Conservation (phyloP, 2,329 filamentous ascomycete genomes). For the Cladophialophora immunda region DNA sequence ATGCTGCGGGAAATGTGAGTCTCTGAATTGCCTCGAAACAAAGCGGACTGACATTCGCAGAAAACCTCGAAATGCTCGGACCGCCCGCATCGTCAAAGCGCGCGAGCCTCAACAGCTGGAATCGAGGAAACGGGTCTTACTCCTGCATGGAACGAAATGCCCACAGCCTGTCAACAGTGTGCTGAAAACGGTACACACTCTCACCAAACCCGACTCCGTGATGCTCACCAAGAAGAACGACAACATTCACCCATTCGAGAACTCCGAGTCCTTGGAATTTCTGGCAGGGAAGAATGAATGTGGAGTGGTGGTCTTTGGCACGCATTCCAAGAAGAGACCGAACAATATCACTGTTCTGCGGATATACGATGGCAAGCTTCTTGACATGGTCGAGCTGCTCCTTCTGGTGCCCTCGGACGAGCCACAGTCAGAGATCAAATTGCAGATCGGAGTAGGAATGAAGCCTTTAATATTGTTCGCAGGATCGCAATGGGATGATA, state of each 20-base stretch:
- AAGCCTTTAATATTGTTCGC: constrained; percentile 93
- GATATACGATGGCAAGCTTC: constrained; percentile 83
- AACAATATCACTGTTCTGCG: constrained; percentile 85
- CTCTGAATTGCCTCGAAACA: neutral
- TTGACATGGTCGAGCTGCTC: constrained; percentile 94
- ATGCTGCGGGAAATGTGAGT: constrained; percentile 57
- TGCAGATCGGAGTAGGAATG: constrained; percentile 74
- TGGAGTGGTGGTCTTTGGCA: constrained; percentile 82
- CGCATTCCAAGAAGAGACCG: constrained; percentile 92
- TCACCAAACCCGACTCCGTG: constrained; percentile 84
- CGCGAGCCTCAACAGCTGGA: constrained; percentile 88
- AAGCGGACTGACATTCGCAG: constrained; percentile 18
- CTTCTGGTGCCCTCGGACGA: constrained; percentile 72
- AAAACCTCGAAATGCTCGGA: constrained; percentile 82
- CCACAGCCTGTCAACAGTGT: constrained; percentile 84
- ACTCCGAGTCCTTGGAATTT: constrained; percentile 87
- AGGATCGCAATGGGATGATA: constrained; percentile 85
- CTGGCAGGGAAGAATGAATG: constrained; percentile 97
- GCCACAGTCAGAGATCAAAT: constrained; percentile 71
- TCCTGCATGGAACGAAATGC: constrained; percentile 86
- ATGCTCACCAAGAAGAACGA: constrained; percentile 98
- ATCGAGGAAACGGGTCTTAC: constrained; percentile 87
- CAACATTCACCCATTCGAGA: constrained; percentile 89
- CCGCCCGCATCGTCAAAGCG: constrained; percentile 93
- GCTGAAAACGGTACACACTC: constrained; percentile 81